Conservation (phyloP, 495 filamentous ascomycete genomes). For the Talaromyces liani region DNA sequence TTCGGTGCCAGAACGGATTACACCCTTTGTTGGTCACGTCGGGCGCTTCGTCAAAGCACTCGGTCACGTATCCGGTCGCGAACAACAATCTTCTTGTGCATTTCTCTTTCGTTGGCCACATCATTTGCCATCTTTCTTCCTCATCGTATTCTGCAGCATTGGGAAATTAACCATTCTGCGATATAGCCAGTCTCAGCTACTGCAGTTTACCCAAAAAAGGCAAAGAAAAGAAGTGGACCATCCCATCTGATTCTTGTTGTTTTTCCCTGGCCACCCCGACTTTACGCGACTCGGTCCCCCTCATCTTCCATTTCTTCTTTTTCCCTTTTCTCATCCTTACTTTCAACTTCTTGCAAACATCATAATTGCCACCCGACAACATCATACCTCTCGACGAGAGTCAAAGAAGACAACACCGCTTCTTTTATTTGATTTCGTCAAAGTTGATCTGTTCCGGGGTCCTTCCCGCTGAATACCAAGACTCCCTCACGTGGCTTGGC, state of each 20-base stretch:
- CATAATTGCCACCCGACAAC: neutral
- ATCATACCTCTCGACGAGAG: neutral
- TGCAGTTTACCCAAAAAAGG: neutral
- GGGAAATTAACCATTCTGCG: neutral
- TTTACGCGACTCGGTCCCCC: neutral
- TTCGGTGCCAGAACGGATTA: neutral
- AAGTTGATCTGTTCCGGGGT: neutral
- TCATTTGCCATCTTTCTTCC: neutral
- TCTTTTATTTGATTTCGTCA: neutral
- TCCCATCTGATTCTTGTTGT: neutral
- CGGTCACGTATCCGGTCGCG: neutral
- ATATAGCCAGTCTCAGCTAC: neutral
- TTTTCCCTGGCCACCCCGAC: neutral
- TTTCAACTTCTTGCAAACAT: neutral
- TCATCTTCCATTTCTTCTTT: slow-evolving; percentile 3
- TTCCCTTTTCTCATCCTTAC: slow-evolving; percentile 1
- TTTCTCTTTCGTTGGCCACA: neutral
- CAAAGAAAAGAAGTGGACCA: neutral
- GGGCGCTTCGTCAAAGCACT: neutral
- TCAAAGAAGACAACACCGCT: neutral
- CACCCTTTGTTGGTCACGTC: neutral
- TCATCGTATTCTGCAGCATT: neutral
- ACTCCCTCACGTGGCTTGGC: slow-evolving; percentile 9
- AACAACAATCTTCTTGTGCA: neutral
- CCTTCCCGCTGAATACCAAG: slow-evolving; percentile 10